Conservation (phyloP, 75 land plant genomes). For the Cunninghamia lanceolata region DNA sequence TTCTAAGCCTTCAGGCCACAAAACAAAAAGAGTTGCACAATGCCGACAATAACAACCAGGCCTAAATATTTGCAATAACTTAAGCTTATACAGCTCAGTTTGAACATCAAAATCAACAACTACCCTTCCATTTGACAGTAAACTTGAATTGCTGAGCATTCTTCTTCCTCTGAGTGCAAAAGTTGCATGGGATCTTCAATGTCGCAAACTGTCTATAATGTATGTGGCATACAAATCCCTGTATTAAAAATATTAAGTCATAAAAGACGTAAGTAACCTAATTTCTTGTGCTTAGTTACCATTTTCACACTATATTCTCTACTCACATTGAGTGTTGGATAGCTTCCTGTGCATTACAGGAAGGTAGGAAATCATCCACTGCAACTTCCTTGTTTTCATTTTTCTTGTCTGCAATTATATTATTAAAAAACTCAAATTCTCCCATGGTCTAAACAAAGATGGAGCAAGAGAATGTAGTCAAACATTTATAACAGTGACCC, state of each 20-base stretch:
- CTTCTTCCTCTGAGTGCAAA: not conserved
- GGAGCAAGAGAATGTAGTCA: not conserved
- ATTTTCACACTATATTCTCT: not conserved
- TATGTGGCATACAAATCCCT: conserved; percentile 58
- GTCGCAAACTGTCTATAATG: conserved; percentile 56
- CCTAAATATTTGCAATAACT: not conserved
- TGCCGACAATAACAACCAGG: not conserved
- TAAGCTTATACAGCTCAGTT: not conserved
- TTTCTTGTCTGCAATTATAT: conserved; percentile 62
- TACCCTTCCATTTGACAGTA: not conserved
- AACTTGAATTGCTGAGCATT: not conserved
- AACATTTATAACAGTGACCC: not conserved
- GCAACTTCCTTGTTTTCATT: conserved; percentile 86
- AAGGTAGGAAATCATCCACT: conserved; percentile 64
- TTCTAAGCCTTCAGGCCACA: not conserved
- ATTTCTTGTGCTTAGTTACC: not conserved
- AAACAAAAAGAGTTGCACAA: not conserved
- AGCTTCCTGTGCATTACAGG: conserved; percentile 51
- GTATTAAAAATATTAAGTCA: not conserved
- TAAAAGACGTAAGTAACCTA: not conserved
- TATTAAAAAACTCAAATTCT: not conserved
- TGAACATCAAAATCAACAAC: not conserved
- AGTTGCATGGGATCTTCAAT: not conserved
- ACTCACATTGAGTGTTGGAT: conserved; percentile 76
- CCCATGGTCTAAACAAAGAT: not conserved